phyloP scores from a whole-genome alignment of 169 alveolate species.

The Cryptosporidium canis region DNA sequence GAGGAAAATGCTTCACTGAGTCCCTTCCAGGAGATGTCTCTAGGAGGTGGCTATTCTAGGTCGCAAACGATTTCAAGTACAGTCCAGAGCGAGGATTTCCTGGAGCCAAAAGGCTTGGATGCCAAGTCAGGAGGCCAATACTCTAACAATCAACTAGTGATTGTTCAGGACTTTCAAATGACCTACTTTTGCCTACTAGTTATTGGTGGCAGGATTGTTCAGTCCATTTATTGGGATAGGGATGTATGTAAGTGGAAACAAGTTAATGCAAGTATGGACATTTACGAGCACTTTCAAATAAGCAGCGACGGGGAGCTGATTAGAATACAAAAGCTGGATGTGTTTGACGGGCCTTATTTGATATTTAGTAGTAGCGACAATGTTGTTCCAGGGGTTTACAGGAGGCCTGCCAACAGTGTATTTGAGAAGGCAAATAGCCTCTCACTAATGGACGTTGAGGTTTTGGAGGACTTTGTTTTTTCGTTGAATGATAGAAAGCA shows the following conservation, averaged over 20 bases:
- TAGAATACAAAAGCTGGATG: constrained; percentile 9
- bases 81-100: not conserved
- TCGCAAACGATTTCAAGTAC: not conserved
- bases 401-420: not conserved
- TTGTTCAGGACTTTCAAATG: constrained; percentile 20
- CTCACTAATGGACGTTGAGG: not conserved
- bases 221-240: constrained; percentile 28
- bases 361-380: constrained; percentile 4
- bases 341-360: not conserved
- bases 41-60: not conserved
- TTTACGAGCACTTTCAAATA: not conserved
- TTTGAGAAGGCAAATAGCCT: constrained; percentile 1
- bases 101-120: not conserved
- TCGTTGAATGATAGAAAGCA: constrained; percentile 60
- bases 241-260: constrained; percentile 55
- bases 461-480: constrained; percentile 63
- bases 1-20: not conserved
- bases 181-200: not conserved
- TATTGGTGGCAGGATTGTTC: not conserved
- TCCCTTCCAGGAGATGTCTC: constrained; percentile 20
- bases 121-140: not conserved
- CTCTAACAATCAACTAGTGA: not conserved
- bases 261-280: not conserved
- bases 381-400: not conserved
- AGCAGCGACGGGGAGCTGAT: not conserved